Base-by-base conservation (phyloP, 2,329 filamentous ascomycete genomes). In the Phaeoacremonium minimum region DNA sequence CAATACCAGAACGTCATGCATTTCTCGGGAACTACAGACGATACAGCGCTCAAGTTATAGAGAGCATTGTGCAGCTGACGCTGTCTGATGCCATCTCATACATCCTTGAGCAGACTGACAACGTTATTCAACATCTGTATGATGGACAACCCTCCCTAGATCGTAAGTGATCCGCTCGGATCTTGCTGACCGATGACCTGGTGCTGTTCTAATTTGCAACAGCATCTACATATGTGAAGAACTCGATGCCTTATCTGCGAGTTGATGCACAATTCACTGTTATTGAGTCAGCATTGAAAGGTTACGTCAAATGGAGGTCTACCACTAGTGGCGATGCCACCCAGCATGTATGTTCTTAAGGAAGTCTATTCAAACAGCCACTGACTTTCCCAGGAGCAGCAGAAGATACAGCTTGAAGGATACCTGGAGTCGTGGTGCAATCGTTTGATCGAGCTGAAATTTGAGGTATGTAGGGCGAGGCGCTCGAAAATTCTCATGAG, bases 21-120 rank as follows among this genome's bases (percentile, higher is more conserved):
- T 98, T 98, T 57, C 73, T 97, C 9, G 89, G 91, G 4, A 97
- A 98, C 54, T 98, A 98, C 58, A 77, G 93, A 28, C 78, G 93
- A 41, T 97, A 95, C 53, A 93, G 89, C 57, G 81, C 83, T 4
- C 83, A 87, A 41, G 77, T 96, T 17, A 88, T 98, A 37, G 91
- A 97, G 60, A 76, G 76, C 13, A 87, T 97, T 44, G 88, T 94
- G 15, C 77, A 86, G 46, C 76, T 86, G 47, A 85, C 87, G 48
- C 80, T 90, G 4, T 77, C 85, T 34, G 90, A 96, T 43, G 91
- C 91, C 1, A 81, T 97, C 46, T 77, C 81, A 28, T 87, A 96
- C 58, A 90, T 97, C 35, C 74, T 98, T n/a, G 71, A 73, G 13
- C 80, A 85, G 49, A 85, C 90, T 17, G 85, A 93, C 44, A 73